Conservation (phyloP, 345 rosid genomes). For the Lagerstroemia speciosa region DNA sequence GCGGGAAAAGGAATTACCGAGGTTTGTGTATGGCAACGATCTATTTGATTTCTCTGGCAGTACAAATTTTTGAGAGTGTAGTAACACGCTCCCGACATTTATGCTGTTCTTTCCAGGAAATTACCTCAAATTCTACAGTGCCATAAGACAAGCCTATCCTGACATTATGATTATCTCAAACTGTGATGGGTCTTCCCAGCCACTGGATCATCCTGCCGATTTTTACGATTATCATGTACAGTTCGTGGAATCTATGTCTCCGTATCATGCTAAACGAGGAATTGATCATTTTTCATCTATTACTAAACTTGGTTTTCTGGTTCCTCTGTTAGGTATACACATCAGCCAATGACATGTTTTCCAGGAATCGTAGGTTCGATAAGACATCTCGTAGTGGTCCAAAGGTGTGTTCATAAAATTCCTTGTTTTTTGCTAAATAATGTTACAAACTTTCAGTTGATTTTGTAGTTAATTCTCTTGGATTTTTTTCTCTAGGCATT, state of each 20-base stretch:
- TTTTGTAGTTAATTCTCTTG: neutral
- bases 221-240: slow-evolving; percentile 79
- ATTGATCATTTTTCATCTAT: neutral
- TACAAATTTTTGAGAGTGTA: neutral
- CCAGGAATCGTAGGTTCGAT: slow-evolving; percentile 61
- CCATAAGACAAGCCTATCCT: slow-evolving; percentile 65
- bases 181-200: slow-evolving; percentile 76
- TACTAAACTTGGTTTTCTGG: neutral
- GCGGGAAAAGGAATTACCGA: slow-evolving; percentile 73
- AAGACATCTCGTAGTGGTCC: slow-evolving; percentile 63
- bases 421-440: neutral
- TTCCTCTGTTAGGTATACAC: slow-evolving; percentile 46
- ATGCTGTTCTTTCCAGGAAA: slow-evolving; percentile 48
- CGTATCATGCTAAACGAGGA: slow-evolving; percentile 41
- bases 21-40: slow-evolving; percentile 24
- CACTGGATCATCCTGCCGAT: slow-evolving; percentile 83
- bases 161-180: slow-evolving; percentile 85
- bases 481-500: slow-evolving; percentile 53
- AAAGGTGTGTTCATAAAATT: slow-evolving; percentile 39
- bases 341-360: slow-evolving; percentile 58
- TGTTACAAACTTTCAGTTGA: neutral
- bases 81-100: neutral
- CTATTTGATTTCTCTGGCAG: neutral
- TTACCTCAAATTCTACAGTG: slow-evolving; percentile 81
- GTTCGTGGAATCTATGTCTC: neutral